Evolutionary conservation across 352 stramenopile species (phyloP).

Genomic region (Phytophthora sp.): DNA sequence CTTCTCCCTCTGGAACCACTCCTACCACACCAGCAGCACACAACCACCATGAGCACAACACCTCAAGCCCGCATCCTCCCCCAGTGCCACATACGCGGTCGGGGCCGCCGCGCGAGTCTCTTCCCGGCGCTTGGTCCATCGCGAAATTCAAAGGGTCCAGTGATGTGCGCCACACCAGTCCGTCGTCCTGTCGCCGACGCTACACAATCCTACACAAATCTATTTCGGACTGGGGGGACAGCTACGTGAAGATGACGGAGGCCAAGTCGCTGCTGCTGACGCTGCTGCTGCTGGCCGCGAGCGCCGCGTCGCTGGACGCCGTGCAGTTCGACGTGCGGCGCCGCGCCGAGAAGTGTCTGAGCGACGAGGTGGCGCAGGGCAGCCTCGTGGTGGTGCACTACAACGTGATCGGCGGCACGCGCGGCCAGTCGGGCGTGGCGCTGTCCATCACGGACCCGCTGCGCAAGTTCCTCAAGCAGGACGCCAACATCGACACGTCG

Average conservation of each 20-base stretch:
- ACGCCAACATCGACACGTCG: slow-evolving; percentile 83
- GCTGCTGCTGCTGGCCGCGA: slow-evolving; percentile 41
- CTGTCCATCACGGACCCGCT: slow-evolving; percentile 77
- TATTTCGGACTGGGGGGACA: slow-evolving; percentile 14
- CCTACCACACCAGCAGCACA: slow-evolving; percentile 27
- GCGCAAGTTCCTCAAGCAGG: slow-evolving; percentile 83
- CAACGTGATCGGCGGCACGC: slow-evolving; percentile 68
- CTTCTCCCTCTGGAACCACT: slow-evolving; percentile 75
- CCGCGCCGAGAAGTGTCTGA: slow-evolving; percentile 82
- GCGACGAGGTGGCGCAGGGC: slow-evolving; percentile 79
- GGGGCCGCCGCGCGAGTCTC: slow-evolving; percentile 35
- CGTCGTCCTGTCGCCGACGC: slow-evolving; percentile 22
- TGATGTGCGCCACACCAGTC: background rate
- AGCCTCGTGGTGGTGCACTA: slow-evolving; percentile 87
- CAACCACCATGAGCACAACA: slow-evolving; percentile 7
- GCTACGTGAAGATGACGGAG: slow-evolving; percentile 1
- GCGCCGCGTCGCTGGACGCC: slow-evolving; percentile 29
- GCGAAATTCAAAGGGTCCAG: background rate
- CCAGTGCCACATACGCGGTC: slow-evolving; percentile 19
- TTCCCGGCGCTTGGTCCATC: slow-evolving; percentile 27
- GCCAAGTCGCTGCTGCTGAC: slow-evolving; percentile 35
- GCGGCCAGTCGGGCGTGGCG: slow-evolving; percentile 75
- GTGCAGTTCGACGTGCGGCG: slow-evolving; percentile 84
- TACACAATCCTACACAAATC: slow-evolving; percentile 25
- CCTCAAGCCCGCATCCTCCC: background rate